Evolutionary conservation across 768 basidiomycete species (phyloP).

Genomic region (Russula lepida): DNA sequence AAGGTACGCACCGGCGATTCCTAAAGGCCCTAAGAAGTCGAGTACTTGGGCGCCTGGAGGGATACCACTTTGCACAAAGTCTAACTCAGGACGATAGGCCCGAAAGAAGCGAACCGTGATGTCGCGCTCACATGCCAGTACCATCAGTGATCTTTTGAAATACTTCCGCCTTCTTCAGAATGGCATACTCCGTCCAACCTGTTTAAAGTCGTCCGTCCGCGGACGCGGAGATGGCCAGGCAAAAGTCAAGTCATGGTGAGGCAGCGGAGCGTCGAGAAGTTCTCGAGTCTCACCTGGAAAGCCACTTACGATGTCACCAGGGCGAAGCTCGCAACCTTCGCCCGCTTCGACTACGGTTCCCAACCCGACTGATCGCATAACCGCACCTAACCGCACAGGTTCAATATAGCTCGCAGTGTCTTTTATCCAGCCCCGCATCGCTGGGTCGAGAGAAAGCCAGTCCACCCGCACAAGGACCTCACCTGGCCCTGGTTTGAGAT

Average conservation of each 20-base stretch:
- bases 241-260: background rate
- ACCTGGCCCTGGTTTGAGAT: constrained; percentile 44
- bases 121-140: constrained; percentile 35
- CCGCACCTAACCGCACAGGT: constrained; percentile 33
- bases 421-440: constrained; percentile 80
- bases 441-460: constrained; percentile 79
- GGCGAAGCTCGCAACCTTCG: constrained; percentile 45
- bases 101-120: background rate
- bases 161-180: constrained; percentile 42
- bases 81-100: background rate
- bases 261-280: background rate
- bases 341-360: constrained; percentile 65
- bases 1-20: constrained; percentile 50
- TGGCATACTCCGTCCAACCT: constrained; percentile 77
- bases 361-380: constrained; percentile 66
- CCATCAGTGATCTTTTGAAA: constrained; percentile 36
- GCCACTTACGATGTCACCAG: background rate
- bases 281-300: constrained; percentile 37
- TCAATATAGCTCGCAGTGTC: constrained; percentile 63
- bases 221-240: background rate
- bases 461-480: constrained; percentile 70
- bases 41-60: constrained; percentile 53
- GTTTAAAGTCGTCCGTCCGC: background rate
- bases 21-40: constrained; percentile 77
- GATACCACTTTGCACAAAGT: constrained; percentile 34